Evolutionary conservation across 169 alveolate genomes (phyloP).

Genomic region (Blepharisma undulans): DNA sequence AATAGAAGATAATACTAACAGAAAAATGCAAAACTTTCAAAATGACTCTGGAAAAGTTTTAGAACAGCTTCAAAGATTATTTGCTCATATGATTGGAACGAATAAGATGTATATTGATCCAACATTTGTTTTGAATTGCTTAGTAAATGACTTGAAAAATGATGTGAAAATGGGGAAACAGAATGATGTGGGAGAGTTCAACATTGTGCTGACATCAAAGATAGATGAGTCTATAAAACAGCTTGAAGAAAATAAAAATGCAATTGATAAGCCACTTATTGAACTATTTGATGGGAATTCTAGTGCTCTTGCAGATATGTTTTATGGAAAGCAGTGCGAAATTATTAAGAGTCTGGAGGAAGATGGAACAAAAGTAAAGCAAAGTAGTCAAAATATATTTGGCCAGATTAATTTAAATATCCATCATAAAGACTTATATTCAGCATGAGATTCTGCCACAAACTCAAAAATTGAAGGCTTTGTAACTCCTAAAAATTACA

Average conservation of each 20-base stretch:
- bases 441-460: constrained; percentile 13
- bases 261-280: not conserved
- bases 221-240: constrained; percentile 36
- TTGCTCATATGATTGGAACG: constrained; percentile 31
- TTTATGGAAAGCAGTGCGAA: constrained; percentile 26
- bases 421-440: not conserved
- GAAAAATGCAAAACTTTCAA: not conserved
- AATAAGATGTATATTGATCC: constrained; percentile 38
- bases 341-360: not conserved
- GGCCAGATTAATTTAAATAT: constrained; percentile 29
- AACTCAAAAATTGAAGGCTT: not conserved
- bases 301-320: constrained; percentile 5
- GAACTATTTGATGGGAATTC: not conserved
- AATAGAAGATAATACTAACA: not conserved
- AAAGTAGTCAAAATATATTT: not conserved
- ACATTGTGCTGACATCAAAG: not conserved
- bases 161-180: constrained; percentile 30
- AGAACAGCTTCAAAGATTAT: constrained; percentile 2
- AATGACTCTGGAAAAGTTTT: not conserved
- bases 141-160: constrained; percentile 33
- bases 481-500: not conserved
- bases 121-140: not conserved
- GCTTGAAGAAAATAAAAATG: not conserved
- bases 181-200: constrained; percentile 45
- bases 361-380: not conserved